phyloP scores from a whole-genome alignment of 768 basidiomycete species.

The Suillus subluteus region DNA sequence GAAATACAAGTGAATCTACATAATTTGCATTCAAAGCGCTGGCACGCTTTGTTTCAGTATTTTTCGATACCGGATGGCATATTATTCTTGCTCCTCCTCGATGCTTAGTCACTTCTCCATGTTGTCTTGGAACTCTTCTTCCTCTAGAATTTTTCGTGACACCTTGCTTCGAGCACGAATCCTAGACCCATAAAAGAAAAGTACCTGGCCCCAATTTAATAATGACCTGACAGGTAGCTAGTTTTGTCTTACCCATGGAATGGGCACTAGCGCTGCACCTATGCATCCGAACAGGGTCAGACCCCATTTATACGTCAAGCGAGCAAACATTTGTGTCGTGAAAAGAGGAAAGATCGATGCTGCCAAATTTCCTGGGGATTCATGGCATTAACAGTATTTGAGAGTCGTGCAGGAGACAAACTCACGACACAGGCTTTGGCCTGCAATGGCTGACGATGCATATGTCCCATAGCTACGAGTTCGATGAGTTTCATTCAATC shows the following conservation, averaged over 20 bases:
- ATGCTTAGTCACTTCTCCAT: not conserved
- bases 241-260: conserved; percentile 48
- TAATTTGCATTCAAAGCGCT: not conserved
- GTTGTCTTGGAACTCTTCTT: conserved; percentile 5
- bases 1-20: not conserved
- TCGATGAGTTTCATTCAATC: conserved; percentile 3
- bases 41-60: not conserved
- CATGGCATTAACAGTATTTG: not conserved
- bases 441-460: conserved; percentile 65
- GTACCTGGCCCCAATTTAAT: conserved; percentile 10
- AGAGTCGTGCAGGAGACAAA: not conserved
- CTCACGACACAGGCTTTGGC: conserved; percentile 56
- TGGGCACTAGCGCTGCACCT: conserved; percentile 52
- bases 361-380: conserved; percentile 43
- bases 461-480: conserved; percentile 49
- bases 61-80: not conserved
- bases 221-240: conserved; percentile 6
- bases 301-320: conserved; percentile 57
- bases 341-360: conserved; percentile 61
- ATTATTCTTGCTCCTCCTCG: not conserved
- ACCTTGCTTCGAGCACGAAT: conserved; percentile 27
- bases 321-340: conserved; percentile 55
- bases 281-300: conserved; percentile 54
- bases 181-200: conserved; percentile 26
- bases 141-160: conserved; percentile 15